phyloP scores from a whole-genome alignment of 768 basidiomycete species.

The Austroboletus festivus region DNA sequence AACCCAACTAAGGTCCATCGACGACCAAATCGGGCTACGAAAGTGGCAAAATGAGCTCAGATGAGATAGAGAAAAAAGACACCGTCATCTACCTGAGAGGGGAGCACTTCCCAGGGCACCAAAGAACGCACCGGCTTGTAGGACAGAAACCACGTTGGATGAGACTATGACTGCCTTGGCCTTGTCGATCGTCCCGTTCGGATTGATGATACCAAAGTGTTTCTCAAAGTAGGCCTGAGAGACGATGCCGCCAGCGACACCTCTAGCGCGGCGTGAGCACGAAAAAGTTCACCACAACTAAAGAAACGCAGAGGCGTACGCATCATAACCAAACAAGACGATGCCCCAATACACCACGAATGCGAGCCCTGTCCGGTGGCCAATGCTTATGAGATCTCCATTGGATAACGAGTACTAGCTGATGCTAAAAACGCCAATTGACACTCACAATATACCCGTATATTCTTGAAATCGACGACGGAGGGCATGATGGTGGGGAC shows the following conservation, averaged over 20 bases:
- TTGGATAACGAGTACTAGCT: too few species aligned
- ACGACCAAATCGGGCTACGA: constrained; percentile 61
- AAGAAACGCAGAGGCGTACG: constrained; percentile 41
- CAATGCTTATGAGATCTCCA: background rate
- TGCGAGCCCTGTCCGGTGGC: constrained; percentile 63
- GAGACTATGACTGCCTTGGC: constrained; percentile 51
- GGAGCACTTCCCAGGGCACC: constrained; percentile 76
- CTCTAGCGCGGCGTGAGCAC: constrained; percentile 34
- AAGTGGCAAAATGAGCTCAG: constrained; percentile 1
- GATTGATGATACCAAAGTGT: constrained; percentile 56
- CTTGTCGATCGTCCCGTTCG: constrained; percentile 41
- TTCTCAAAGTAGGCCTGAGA: constrained; percentile 55
- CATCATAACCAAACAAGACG: constrained; percentile 80
- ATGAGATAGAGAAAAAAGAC: background rate
- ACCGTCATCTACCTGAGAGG: constrained; percentile 50
- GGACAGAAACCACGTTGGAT: constrained; percentile 81
- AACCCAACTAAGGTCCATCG: constrained; percentile 60
- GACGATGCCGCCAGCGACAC: constrained; percentile 70
- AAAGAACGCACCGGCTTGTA: constrained; percentile 88
- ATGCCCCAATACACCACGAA: constrained; percentile 78
- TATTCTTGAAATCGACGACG: constrained; percentile 41
- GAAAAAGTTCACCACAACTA: background rate
- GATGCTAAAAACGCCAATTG: background rate
- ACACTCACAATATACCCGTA: constrained; percentile 63
- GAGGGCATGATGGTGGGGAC: constrained; percentile 1